phyloP scores from a whole-genome alignment of 2,329 filamentous ascomycete species.

The Hypoxylon sp. region DNA sequence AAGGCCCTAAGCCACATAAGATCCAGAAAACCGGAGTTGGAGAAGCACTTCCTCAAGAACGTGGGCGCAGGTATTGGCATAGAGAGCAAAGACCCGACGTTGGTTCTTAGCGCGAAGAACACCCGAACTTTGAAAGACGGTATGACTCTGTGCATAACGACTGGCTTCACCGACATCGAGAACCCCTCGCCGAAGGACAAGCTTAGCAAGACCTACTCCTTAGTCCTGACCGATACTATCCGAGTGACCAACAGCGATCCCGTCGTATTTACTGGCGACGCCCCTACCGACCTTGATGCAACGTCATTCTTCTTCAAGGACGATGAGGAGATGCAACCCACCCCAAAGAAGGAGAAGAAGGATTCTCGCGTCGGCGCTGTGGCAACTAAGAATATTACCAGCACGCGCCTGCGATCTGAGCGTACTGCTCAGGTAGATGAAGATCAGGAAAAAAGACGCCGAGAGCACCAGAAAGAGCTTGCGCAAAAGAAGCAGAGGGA shows the following conservation, averaged over 20 bases:
- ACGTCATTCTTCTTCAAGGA: conserved; percentile 99
- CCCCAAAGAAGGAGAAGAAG: conserved; percentile 92
- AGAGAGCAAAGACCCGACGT: conserved; percentile 86
- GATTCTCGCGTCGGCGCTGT: conserved; percentile 87
- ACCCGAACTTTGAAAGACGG: conserved; percentile 87
- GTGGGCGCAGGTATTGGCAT: conserved; percentile 94
- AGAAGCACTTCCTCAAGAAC: conserved; percentile 94
- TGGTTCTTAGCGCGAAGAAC: conserved; percentile 91
- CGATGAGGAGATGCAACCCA: conserved; percentile 87
- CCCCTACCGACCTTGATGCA: conserved; percentile 90
- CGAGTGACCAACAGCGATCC: conserved; percentile 85
- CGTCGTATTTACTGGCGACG: conserved; percentile 93
- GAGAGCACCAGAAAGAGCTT: conserved; percentile 92
- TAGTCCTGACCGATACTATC: conserved; percentile 93
- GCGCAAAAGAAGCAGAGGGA: conserved; percentile 91
- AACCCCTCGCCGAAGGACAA: conserved; percentile 91
- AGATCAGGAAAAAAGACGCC: conserved; percentile 87
- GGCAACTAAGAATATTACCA: conserved; percentile 94
- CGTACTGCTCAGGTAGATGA: conserved; percentile 90
- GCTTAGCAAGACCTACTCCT: conserved; percentile 88
- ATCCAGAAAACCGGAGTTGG: conserved; percentile 93
- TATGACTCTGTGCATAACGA: conserved; percentile 94
- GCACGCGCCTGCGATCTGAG: conserved; percentile 91
- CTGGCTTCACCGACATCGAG: conserved; percentile 89
- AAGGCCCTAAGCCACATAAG: conserved; percentile 87